These are phyloP conservation scores for Hygrophila difformis DNA, from an alignment of 257 asterid genomes.

Conservation along the genomic window DNA sequence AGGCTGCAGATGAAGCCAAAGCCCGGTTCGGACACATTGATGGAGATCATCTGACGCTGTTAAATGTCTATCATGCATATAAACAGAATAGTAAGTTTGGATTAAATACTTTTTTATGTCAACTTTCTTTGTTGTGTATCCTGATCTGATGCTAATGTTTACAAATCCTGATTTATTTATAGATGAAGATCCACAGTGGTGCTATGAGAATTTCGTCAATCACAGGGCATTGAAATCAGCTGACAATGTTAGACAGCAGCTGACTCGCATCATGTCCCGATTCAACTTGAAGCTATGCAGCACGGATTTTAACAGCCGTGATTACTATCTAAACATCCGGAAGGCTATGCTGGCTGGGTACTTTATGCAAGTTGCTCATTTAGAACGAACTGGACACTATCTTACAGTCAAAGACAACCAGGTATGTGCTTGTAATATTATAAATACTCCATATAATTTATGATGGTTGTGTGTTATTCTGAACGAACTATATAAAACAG, in stretches of 20 bases:
- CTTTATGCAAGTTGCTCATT: conserved; percentile 99
- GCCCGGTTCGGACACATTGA: conserved; percentile 93
- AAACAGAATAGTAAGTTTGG: conserved; percentile 74
- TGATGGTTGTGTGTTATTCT: background rate
- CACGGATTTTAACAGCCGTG: conserved; percentile 93
- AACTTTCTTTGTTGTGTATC: background rate
- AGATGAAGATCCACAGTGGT: conserved; percentile 96
- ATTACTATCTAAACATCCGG: conserved; percentile 87
- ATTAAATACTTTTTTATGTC: background rate
- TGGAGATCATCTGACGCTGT: conserved; percentile 88
- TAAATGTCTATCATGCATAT: conserved; percentile 94
- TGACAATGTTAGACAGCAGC: conserved; percentile 90
- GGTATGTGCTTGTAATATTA: conserved; percentile 24
- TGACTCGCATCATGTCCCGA: conserved; percentile 87
- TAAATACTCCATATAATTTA: too few relatives aligned
- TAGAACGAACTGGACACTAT: conserved; percentile 86
- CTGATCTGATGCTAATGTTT: conserved; percentile 12
- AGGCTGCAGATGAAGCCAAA: conserved; percentile 99
- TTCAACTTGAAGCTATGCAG: conserved; percentile 90
- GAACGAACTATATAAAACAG: background rate
- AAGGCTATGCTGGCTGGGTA: conserved; percentile 99
- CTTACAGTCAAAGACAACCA: conserved; percentile 95
- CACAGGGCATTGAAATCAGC: conserved; percentile 83
- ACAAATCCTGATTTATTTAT: conserved; percentile 10
- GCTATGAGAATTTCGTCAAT: conserved; percentile 82